A percentile compares a stretch with the other conserved stretches of the same genome.
These are phyloP conservation scores for Penicillium silybi DNA, from an alignment of 495 filamentous ascomycete genomes.

Conservation along the genomic window DNA sequence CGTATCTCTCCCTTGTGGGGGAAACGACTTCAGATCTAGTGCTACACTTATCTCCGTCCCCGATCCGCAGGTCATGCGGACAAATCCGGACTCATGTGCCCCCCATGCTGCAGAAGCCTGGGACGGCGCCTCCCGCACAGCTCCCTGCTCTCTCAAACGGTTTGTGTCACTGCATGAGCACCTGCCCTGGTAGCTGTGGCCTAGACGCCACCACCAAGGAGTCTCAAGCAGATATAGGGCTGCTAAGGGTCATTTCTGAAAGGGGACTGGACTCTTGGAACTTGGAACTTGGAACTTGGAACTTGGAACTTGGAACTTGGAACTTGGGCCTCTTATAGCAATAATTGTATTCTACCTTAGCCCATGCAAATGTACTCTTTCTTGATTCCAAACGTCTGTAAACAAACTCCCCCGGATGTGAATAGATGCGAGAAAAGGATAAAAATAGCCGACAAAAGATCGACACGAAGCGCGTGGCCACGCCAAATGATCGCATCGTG, in stretches of 20 bases:
- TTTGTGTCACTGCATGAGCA: background rate
- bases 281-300: background rate
- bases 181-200: background rate
- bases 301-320: background rate
- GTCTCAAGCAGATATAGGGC: background rate
- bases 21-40: background rate
- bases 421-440: background rate
- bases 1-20: background rate
- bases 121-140: conserved; percentile 6
- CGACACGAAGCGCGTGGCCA: conserved; percentile 14
- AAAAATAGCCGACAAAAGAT: background rate
- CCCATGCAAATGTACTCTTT: background rate
- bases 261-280: background rate
- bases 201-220: background rate
- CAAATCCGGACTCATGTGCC: background rate
- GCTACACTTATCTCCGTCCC: background rate
- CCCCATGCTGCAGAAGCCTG: background rate
- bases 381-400: background rate
- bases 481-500: conserved; percentile 19
- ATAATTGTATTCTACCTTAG: background rate
- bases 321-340: background rate
- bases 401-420: background rate
- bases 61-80: background rate
- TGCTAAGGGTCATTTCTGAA: background rate
- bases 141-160: background rate